Conservation (phyloP, 2,329 filamentous ascomycete species). For the Parastagonospora avenae region DNA sequence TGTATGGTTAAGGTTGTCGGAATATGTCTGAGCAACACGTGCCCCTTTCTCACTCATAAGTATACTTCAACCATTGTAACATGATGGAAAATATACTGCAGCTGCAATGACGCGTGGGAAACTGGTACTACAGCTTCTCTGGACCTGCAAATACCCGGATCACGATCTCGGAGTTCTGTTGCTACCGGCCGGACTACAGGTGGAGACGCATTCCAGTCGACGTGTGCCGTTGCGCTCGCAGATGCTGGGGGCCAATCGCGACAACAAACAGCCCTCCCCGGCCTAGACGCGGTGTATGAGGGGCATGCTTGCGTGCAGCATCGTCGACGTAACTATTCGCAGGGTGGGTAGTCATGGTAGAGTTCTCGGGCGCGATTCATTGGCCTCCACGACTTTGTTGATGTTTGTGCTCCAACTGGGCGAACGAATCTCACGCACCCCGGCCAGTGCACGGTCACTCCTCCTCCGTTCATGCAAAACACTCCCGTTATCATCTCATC, state of each 20-base stretch:
- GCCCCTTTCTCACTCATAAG: background rate
- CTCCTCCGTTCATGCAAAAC: conserved; percentile 29
- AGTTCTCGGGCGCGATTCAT: conserved; percentile 20
- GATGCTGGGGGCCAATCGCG: conserved; percentile 19
- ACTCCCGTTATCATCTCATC: conserved; percentile 27
- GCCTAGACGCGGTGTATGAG: conserved; percentile 13
- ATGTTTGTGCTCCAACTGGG: conserved; percentile 18
- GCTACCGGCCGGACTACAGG: no score
- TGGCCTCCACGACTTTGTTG: conserved; percentile 14
- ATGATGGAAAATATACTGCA: no score
- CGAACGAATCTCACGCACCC: background rate
- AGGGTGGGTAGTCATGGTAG: conserved; percentile 10
- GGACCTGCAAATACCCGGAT: no score
- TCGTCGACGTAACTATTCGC: conserved; percentile 19
- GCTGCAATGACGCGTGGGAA: no score
- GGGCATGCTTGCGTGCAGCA: conserved; percentile 20
- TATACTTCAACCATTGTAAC: background rate
- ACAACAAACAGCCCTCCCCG: conserved; percentile 19
- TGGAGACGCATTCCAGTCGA: no score
- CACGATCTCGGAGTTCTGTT: no score
- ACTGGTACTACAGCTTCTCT: no score
- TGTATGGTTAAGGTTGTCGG: no score
- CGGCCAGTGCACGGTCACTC: background rate
- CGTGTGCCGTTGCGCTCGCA: background rate
- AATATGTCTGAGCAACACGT: no score